phyloP scores from a whole-genome alignment of 306 rosid species.

The Aeschynomene evenia region DNA sequence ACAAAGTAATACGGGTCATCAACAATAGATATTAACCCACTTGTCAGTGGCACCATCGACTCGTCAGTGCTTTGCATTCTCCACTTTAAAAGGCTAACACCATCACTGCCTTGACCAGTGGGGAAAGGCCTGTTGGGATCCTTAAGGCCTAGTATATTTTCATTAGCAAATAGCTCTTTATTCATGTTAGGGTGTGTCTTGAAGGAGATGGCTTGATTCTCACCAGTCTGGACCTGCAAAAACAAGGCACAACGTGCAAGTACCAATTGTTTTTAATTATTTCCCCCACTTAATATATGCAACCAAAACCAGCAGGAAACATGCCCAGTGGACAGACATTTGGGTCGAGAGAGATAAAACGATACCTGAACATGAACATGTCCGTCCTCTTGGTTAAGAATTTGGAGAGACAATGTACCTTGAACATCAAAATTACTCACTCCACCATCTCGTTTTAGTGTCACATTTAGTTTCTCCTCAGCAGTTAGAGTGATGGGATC shows the following conservation, averaged over 20 bases:
- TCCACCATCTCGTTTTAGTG: conserved; percentile 95
- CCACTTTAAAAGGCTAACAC: conserved; percentile 89
- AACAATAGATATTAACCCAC: conserved; percentile 42
- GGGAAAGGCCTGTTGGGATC: conserved; percentile 92
- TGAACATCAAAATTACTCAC: conserved; percentile 91
- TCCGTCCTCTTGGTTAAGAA: conserved; percentile 82
- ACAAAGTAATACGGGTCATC: conserved; percentile 9
- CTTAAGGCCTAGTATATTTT: conserved; percentile 63
- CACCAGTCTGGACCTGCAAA: conserved; percentile 85
- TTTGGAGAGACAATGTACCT: conserved; percentile 86
- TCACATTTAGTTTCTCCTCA: conserved; percentile 88
- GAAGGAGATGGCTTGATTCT: conserved; percentile 77
- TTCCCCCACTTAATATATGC: conserved; percentile 20
- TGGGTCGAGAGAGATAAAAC: neutral
- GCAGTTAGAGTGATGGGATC: conserved; percentile 90
- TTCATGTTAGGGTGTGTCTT: conserved; percentile 99
- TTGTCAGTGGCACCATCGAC: conserved; percentile 77
- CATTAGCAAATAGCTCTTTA: conserved; percentile 86
- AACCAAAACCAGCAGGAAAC: conserved; percentile 3
- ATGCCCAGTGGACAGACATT: neutral
- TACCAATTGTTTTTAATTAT: neutral
- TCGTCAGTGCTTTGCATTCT: conserved; percentile 91
- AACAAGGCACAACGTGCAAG: conserved; percentile 26
- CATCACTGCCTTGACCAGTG: conserved; percentile 83
- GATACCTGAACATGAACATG: conserved; percentile 88